Base-by-base conservation (phyloP, 345 rosid genomes). In the Eucalyptus paniculata region DNA sequence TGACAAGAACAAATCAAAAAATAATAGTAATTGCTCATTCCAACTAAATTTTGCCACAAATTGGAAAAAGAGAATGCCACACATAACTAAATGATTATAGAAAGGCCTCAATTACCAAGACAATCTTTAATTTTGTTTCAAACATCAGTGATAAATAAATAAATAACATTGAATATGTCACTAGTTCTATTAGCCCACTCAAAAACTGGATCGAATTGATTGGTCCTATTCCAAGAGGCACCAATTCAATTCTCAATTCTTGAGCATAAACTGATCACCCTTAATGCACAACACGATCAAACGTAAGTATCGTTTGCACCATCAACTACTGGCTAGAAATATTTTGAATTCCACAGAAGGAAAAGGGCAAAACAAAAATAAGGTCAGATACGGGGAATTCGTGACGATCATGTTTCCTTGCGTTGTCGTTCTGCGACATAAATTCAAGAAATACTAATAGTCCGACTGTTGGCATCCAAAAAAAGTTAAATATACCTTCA, bases 131-230 rank as follows among this genome's bases (percentile, higher is more conserved):
- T 56, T 24, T 56, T 0, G 0, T 24, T 2, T 56, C 3, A 1
- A 56, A 24, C 14, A 56, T 5, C 0, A 56, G 3, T 0, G 2
- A 56, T 11, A 24, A 10, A 4, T 4, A 2, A 49, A 49, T 4
- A 54, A 23, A 9, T 0, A 21, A 21, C 8, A 4, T 10, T 56
- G 30, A 56, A 56, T 26, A 56, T 56, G 2, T 2, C 6, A 24
- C 30, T 1, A 9, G 6, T 56, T 24, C 2, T 5, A 56, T 53
- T 53, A 21, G 5, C 1, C 10, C 26, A 53, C 10, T 53, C 0
- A 19, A 0, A 0, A 53, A 19, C 0, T 53, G 0, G 0, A 21
- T 4, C 2, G 5, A 53, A 21, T 21, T 8, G 58, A 5, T 53
- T 53, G 26, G 58, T 53, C 0, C 0, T 0, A 53, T 53, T 53